phyloP scores from a whole-genome alignment of 768 basidiomycete genomes.

The Lactifluus hygrophoroides region DNA sequence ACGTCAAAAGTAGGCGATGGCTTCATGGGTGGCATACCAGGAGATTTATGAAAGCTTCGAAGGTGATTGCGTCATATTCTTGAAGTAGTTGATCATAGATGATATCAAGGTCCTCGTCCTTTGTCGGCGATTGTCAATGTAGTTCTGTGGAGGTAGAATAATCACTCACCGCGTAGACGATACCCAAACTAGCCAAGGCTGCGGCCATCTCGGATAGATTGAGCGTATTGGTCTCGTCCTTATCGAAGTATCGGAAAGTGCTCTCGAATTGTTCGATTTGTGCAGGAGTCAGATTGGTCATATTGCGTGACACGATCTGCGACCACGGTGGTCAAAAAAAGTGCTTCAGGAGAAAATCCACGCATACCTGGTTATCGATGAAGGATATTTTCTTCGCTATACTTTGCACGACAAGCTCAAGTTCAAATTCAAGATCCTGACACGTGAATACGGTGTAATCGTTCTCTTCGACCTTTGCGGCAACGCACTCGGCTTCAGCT shows the following conservation, averaged over 20 bases:
- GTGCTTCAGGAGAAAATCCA: not conserved
- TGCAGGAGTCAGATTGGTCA: slow-evolving; percentile 91
- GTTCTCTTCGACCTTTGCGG: slow-evolving; percentile 94
- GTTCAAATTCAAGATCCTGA: slow-evolving; percentile 86
- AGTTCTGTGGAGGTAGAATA: not conserved
- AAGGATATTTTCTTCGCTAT: slow-evolving; percentile 89
- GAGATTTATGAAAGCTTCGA: slow-evolving; percentile 90
- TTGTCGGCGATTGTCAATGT: not conserved
- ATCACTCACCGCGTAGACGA: slow-evolving; percentile 70
- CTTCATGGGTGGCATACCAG: slow-evolving; percentile 45
- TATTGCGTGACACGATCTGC: slow-evolving; percentile 87
- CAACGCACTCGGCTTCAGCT: slow-evolving; percentile 68
- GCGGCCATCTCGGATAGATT: slow-evolving; percentile 82
- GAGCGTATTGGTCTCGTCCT: slow-evolving; percentile 85
- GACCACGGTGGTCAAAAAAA: not conserved
- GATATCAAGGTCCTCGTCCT: slow-evolving; percentile 82
- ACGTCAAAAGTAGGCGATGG: not conserved
- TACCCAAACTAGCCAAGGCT: slow-evolving; percentile 88
- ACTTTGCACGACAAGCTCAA: slow-evolving; percentile 71
- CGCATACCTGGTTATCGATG: slow-evolving; percentile 84
- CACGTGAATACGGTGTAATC: slow-evolving; percentile 88
- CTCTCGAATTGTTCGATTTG: slow-evolving; percentile 95
- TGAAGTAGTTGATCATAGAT: slow-evolving; percentile 73
- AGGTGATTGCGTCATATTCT: slow-evolving; percentile 84
- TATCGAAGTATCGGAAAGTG: slow-evolving; percentile 96